Conservation (phyloP, 2,329 filamentous ascomycete species). For the Cladosporium halotolerans region DNA sequence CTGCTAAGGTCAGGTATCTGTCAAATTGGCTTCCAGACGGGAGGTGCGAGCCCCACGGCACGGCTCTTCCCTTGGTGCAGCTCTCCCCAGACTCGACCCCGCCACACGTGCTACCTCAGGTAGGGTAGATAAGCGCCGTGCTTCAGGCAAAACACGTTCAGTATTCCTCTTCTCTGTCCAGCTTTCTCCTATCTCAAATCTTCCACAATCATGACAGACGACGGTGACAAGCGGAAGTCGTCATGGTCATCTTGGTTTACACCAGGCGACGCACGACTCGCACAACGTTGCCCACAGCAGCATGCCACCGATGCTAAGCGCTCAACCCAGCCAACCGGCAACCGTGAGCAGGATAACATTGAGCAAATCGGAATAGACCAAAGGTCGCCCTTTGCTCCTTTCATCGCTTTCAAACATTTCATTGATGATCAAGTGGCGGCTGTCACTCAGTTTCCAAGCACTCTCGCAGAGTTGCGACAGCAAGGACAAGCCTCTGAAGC, state of each 20-base stretch:
- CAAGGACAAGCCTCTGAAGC: neutral
- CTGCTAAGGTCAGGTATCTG: too few species aligned
- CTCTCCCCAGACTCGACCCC: neutral
- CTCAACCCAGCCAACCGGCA: neutral
- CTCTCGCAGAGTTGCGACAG: neutral
- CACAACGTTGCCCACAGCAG: neutral
- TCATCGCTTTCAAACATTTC: constrained; percentile 55
- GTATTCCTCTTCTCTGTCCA: neutral
- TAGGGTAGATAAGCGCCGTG: neutral
- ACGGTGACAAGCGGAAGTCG: neutral
- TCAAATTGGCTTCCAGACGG: too few species aligned
- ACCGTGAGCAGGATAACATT: neutral
- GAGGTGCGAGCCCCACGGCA: neutral
- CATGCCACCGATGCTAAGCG: neutral
- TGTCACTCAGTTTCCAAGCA: neutral
- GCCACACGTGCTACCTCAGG: neutral
- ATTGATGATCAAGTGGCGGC: constrained; percentile 53
- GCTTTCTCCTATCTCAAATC: neutral
- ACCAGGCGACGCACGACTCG: neutral
- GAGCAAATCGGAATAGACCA: neutral
- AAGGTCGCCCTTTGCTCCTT: constrained; percentile 36
- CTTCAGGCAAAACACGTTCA: neutral
- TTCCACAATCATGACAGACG: neutral
- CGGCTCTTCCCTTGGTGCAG: neutral
- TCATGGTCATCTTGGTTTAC: constrained; percentile 3